Conservation (phyloP, 306 rosid genomes). For the Nissolia schottii region DNA sequence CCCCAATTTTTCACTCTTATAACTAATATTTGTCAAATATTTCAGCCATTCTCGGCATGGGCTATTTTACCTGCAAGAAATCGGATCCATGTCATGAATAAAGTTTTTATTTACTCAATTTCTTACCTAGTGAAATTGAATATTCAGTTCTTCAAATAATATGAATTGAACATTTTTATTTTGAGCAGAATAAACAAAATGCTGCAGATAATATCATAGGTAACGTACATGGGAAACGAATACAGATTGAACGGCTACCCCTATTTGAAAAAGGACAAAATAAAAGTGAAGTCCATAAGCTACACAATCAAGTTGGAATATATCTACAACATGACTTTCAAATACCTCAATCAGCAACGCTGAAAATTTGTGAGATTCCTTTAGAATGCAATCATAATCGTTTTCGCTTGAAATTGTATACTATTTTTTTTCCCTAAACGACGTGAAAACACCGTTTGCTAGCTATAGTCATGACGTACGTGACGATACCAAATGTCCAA, state of each 20-base stretch:
- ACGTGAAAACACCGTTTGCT: conserved; percentile 9
- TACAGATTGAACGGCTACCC: not conserved
- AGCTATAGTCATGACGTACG: not conserved
- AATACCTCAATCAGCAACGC: not conserved
- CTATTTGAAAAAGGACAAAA: not conserved
- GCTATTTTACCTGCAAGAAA: not conserved
- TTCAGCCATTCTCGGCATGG: not conserved
- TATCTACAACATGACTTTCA: not conserved
- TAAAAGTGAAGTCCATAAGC: not conserved
- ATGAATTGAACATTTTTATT: not conserved
- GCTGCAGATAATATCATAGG: not conserved
- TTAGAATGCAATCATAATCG: not conserved
- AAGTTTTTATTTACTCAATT: not conserved
- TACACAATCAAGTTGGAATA: conserved; percentile 4
- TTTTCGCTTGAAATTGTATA: not conserved
- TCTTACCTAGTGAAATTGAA: not conserved
- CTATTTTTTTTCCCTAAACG: not conserved
- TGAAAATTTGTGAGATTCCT: not conserved
- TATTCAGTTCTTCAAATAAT: not conserved
- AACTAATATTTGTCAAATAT: not conserved
- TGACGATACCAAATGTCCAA: not conserved
- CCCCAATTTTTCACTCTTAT: not conserved
- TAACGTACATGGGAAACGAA: not conserved
- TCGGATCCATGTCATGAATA: not conserved
- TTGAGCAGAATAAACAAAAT: not conserved